Percentiles rank a stretch among this genome's conserved stretches.
Evolutionary conservation across 768 basidiomycete genomes (phyloP).

Genomic region (Hericium alpestre): DNA sequence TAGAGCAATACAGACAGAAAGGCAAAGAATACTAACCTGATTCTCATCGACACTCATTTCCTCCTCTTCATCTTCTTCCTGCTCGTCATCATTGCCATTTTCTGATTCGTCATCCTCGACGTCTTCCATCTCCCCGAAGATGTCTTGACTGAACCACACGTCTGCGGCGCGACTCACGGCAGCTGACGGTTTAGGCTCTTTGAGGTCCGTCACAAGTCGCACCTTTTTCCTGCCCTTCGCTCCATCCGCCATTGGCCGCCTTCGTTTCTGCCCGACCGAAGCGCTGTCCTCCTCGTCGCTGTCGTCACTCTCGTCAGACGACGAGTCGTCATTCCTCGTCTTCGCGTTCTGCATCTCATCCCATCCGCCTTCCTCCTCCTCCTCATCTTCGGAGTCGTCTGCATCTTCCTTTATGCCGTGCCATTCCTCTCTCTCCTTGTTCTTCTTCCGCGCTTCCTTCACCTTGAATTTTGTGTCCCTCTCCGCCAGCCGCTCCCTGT

Average conservation of each 20-base stretch:
- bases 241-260: constrained; percentile 19
- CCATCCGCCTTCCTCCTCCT: constrained; percentile 51
- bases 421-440: constrained; percentile 76
- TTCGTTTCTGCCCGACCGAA: constrained; percentile 30
- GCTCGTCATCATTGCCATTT: constrained; percentile 21
- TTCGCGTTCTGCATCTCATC: constrained; percentile 53
- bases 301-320: constrained; percentile 42
- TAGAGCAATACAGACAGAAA: not conserved
- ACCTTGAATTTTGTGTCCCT: constrained; percentile 83
- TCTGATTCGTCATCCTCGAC: constrained; percentile 29
- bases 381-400: constrained; percentile 31
- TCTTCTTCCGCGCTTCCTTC: constrained; percentile 63
- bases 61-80: constrained; percentile 21
- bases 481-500: constrained; percentile 69
- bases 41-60: constrained; percentile 14
- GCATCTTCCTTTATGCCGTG: constrained; percentile 44
- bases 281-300: constrained; percentile 30
- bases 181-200: constrained; percentile 23
- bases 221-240: constrained; percentile 35
- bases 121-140: constrained; percentile 63
- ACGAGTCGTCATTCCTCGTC: constrained; percentile 30
- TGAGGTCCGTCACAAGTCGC: constrained; percentile 41
- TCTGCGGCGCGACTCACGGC: constrained; percentile 48
- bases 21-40: constrained; percentile 5
- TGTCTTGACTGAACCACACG: constrained; percentile 93